A percentile compares a stretch with the other conserved stretches of the same genome.
Conservation (phyloP, 768 basidiomycete species). For the Auriscalpium vulgare region DNA sequence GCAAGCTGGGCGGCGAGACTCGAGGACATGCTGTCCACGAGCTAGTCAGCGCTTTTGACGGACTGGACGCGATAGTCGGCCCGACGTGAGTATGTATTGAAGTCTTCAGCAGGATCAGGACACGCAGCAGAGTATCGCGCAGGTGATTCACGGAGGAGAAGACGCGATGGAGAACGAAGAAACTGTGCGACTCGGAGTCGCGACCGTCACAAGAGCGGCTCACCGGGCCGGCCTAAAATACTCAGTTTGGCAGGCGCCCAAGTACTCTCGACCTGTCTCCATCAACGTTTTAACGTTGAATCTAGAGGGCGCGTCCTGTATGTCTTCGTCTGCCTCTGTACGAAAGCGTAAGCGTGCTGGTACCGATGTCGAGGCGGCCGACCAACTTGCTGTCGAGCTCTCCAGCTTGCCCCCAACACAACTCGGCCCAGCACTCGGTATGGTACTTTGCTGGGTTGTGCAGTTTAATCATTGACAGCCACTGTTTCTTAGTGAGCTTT, state of each 20-base stretch:
- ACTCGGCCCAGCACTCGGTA: conserved; percentile 48
- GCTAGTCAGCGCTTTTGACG: not conserved
- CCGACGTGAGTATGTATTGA: too few species aligned
- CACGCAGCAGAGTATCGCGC: too few species aligned
- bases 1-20: conserved; percentile 80
- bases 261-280: not conserved
- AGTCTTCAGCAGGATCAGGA: too few species aligned
- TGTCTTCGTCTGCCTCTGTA: not conserved
- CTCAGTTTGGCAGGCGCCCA: not conserved
- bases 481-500: conserved; percentile 42
- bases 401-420: conserved; percentile 27
- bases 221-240: not conserved
- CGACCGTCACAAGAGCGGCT: not conserved
- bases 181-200: too few species aligned
- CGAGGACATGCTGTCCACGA: conserved; percentile 38
- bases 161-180: too few species aligned
- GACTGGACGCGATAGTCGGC: not conserved
- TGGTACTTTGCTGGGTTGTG: conserved; percentile 12
- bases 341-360: conserved; percentile 40
- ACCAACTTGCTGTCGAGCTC: conserved; percentile 29
- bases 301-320: not conserved
- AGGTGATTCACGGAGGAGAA: too few species aligned
- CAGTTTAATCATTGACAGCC: not conserved
- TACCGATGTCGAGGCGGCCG: conserved; percentile 24
- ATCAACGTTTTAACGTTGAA: not conserved